Conservation (phyloP, 2,329 filamentous ascomycete species). For the Tolypocladium guangdongense region DNA sequence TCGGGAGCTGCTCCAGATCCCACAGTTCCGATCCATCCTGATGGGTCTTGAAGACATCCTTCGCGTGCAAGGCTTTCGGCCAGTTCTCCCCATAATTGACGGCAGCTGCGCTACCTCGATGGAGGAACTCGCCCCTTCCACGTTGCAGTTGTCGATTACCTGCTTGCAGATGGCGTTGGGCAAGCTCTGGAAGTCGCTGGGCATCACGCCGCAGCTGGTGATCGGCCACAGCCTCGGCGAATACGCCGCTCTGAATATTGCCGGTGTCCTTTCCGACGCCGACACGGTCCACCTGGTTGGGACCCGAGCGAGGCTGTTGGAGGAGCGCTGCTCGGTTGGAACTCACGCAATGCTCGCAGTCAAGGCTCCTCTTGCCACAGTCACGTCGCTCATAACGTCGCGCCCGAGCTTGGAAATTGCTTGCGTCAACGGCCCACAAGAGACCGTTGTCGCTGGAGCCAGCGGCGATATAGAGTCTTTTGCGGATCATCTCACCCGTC, state of each 20-base stretch:
- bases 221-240: conserved; percentile 59
- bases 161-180: conserved; percentile 30
- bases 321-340: conserved; percentile 51
- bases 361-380: conserved; percentile 35
- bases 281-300: conserved; percentile 67
- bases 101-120: conserved; percentile 20
- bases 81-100: conserved; percentile 30
- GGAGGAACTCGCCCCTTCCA: conserved; percentile 6
- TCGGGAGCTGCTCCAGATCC: conserved; percentile 20
- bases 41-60: conserved; percentile 19
- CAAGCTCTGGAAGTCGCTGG: conserved; percentile 30
- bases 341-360: conserved; percentile 51
- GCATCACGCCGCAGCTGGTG: conserved; percentile 42
- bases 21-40: conserved; percentile 22
- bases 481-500: neutral
- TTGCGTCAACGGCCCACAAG: conserved; percentile 52
- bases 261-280: conserved; percentile 58
- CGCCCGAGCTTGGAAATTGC: conserved; percentile 22
- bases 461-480: conserved; percentile 1
- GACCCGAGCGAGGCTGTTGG: conserved; percentile 52
- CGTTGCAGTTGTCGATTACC: conserved; percentile 26
- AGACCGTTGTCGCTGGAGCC: conserved; percentile 34
- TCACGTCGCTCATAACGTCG: conserved; percentile 14
- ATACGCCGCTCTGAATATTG: conserved; percentile 60
- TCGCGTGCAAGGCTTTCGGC: conserved; percentile 22